Evolutionary conservation across 2,329 filamentous ascomycete genomes (phyloP), one percentile per base, ranked within the genome.

Genomic region (Penicillium sp.): DNA sequence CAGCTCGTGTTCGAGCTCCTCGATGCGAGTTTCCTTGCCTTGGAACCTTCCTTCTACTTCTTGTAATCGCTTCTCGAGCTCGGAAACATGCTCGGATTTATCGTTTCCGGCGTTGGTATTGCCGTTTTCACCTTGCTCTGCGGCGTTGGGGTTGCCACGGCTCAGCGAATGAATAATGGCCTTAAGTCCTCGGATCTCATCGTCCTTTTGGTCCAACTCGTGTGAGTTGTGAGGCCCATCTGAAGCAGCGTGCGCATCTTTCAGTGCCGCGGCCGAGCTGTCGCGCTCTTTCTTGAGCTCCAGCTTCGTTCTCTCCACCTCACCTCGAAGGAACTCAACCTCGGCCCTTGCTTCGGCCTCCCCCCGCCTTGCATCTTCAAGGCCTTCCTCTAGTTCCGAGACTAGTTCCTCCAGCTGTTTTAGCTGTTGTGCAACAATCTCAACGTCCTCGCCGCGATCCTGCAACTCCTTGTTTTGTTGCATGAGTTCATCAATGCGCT

Each of bases 81-180:
- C 87, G 7, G 79, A 76, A 29, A 84, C 70, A 24, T 84, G 82
- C 43, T 86, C 83, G 45, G 85, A 78, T 27, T 78, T 78, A 4
- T 83, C 60, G 26, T 64, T 36, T 23, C 54, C 51, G 3, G 51
- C 30, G 29, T 55, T 47, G 27, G 41, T 49, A 15, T 55, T 49
- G 23, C 62, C 67, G 51, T 69, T 69, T 54, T 70, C 67, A 26
- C 58, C 63, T 20, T 66, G 49, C 33, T 65, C 53, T 29, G 63
- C 51, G 20, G 66, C 56, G 49, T 64, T 65, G 12, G 68, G 61
- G 24, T 72, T 73, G 21, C 72, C 90, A 55, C 91, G 83, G 70
- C 91, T 96, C 30, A 99, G 80, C 15, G 91, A 96, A 74, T 97
- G 93, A 54, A 99, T 97, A 68, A 99, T 97, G 36, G 94, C 93